A percentile compares a stretch with the other conserved stretches of the same genome.
Conservation (phyloP, 1,284 basidiomycete genomes). For the Fomitopsis pinicola region DNA sequence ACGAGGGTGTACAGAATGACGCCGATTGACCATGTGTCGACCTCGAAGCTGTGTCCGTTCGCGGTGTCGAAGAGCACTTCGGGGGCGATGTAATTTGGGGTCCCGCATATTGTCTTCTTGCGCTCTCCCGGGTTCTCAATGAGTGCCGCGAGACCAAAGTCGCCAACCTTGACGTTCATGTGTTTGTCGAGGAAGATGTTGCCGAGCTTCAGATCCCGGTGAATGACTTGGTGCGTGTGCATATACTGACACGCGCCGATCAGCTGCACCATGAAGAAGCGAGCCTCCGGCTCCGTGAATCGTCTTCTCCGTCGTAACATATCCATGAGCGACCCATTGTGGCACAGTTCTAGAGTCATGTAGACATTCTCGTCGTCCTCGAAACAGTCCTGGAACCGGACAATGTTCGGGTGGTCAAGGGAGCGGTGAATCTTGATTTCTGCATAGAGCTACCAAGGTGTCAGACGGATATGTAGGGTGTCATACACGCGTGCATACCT, state of each 20-base stretch:
- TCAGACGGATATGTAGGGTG: background rate
- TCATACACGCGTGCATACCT: conserved; percentile 42
- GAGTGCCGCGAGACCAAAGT: conserved; percentile 95
- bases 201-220: conserved; percentile 93
- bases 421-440: conserved; percentile 98
- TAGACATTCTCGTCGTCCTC: conserved; percentile 96
- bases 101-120: conserved; percentile 99
- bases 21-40: conserved; percentile 97
- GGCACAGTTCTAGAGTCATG: conserved; percentile 93
- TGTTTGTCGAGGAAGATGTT: conserved; percentile 90
- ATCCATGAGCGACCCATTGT: conserved; percentile 87
- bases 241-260: conserved; percentile 96
- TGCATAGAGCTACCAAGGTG: conserved; percentile 72
- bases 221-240: conserved; percentile 94
- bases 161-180: conserved; percentile 97
- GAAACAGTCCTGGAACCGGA: conserved; percentile 91
- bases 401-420: conserved; percentile 90
- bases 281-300: conserved; percentile 90
- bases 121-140: conserved; percentile 95
- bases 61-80: conserved; percentile 96
- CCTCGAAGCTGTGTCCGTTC: conserved; percentile 97
- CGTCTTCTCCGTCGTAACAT: conserved; percentile 85
- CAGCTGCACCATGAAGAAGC: conserved; percentile 92
- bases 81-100: conserved; percentile 98
- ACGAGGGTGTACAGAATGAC: conserved; percentile 96